Conservation (phyloP, 495 filamentous ascomycete genomes). For the Evernia prunastri region DNA sequence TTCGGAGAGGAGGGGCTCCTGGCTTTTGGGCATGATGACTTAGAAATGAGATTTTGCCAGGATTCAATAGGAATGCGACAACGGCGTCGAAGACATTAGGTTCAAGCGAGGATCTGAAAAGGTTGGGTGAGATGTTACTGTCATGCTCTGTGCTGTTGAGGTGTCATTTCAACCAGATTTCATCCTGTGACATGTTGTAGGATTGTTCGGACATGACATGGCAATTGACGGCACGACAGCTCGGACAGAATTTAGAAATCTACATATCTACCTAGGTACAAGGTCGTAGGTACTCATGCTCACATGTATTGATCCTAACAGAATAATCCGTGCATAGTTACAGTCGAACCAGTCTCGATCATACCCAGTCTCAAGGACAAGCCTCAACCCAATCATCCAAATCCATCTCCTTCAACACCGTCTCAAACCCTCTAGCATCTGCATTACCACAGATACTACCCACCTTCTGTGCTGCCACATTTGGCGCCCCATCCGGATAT, state of each 20-base stretch:
- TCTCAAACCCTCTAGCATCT: conserved; percentile 48
- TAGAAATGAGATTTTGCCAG: no score
- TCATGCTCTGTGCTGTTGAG: background rate
- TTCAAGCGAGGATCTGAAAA: background rate
- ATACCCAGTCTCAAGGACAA: conserved; percentile 30
- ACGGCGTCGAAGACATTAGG: background rate
- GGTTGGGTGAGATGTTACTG: no score
- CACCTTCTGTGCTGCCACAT: conserved; percentile 34
- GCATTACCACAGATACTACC: conserved; percentile 33
- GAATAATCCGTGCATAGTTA: background rate
- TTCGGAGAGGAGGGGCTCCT: conserved; percentile 40
- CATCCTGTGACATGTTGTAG: no score
- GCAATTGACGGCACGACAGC: background rate
- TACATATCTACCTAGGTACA: no score
- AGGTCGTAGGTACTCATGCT: no score
- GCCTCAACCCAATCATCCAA: conserved; percentile 53
- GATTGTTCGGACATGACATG: background rate
- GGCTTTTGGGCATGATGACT: conserved; percentile 34
- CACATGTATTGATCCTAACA: no score
- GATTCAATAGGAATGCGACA: background rate
- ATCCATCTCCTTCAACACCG: conserved; percentile 57
- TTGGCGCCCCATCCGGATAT: conserved; percentile 39
- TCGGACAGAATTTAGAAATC: no score
- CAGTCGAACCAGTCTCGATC: background rate
- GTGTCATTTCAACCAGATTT: no score